Conservation (phyloP, 257 asterid genomes). For the Ilex aquifolium region DNA sequence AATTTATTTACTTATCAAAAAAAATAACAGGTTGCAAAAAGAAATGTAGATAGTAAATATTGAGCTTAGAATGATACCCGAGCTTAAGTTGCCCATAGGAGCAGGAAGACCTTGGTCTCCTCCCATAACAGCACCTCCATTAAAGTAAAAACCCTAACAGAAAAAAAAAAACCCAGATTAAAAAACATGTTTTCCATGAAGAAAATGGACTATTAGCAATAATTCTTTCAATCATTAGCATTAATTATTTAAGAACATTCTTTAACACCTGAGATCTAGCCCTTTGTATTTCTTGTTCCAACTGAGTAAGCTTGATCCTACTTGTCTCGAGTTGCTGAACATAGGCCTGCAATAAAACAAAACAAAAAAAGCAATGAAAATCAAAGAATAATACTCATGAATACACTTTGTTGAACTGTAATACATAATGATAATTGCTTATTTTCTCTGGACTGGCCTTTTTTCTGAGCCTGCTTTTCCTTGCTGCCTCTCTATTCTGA, state of each 20-base stretch:
- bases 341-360: constrained; percentile 55
- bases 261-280: constrained; percentile 62
- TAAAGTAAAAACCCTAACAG: constrained; percentile 53
- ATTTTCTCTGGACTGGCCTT: constrained; percentile 33
- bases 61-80: constrained; percentile 33
- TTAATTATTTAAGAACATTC: not conserved
- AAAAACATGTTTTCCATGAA: constrained; percentile 1
- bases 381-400: not conserved
- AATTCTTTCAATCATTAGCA: too few species aligned
- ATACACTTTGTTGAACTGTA: not conserved
- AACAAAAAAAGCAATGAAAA: constrained; percentile 1
- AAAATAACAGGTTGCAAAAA: not conserved
- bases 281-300: constrained; percentile 73
- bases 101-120: constrained; percentile 56
- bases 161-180: constrained; percentile 1
- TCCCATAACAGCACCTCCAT: constrained; percentile 48
- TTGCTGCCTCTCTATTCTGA: constrained; percentile 95
- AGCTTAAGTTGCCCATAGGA: constrained; percentile 42
- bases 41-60: not conserved
- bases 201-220: not conserved
- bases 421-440: not conserved
- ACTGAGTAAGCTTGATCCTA: constrained; percentile 66
- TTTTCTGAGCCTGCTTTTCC: constrained; percentile 88
- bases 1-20: not conserved
- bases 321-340: constrained; percentile 89